A percentile compares a stretch with the other conserved stretches of the same genome.
phyloP scores from a whole-genome alignment of 805 yeast genomes.

The Alloascoidea hylecoeti region DNA sequence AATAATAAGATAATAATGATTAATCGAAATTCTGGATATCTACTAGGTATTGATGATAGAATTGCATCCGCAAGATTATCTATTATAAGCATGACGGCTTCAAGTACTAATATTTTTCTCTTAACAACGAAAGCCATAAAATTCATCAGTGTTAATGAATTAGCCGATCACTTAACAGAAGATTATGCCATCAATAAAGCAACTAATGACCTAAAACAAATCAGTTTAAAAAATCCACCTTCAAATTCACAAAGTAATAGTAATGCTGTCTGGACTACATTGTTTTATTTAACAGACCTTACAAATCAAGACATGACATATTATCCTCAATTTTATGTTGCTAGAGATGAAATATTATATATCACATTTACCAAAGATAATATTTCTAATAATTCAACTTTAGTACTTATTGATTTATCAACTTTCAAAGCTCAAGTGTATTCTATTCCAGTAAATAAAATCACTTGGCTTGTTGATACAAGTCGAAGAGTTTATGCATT shows the following conservation, averaged over 20 bases:
- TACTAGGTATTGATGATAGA: conserved; percentile 1
- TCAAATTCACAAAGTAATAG: background rate
- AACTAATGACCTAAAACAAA: too few species aligned
- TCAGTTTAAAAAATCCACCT: background rate
- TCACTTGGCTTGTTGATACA: background rate
- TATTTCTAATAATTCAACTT: background rate
- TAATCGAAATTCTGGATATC: background rate
- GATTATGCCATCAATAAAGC: too few species aligned
- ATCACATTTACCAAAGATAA: background rate
- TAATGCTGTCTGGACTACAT: background rate
- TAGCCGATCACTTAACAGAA: too few species aligned
- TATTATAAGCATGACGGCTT: background rate
- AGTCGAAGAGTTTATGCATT: background rate
- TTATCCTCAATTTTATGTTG: background rate
- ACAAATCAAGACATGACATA: background rate
- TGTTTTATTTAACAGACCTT: background rate
- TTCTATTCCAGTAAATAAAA: background rate
- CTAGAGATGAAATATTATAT: background rate
- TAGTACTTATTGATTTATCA: background rate
- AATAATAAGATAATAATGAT: background rate
- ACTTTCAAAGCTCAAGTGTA: background rate
- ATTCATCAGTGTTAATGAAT: background rate
- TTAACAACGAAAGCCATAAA: background rate
- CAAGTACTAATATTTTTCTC: background rate
- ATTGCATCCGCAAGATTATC: background rate